These are phyloP conservation scores for Hanseniaspora lindneri DNA, from an alignment of 805 yeast genomes.

Conservation along the genomic window DNA sequence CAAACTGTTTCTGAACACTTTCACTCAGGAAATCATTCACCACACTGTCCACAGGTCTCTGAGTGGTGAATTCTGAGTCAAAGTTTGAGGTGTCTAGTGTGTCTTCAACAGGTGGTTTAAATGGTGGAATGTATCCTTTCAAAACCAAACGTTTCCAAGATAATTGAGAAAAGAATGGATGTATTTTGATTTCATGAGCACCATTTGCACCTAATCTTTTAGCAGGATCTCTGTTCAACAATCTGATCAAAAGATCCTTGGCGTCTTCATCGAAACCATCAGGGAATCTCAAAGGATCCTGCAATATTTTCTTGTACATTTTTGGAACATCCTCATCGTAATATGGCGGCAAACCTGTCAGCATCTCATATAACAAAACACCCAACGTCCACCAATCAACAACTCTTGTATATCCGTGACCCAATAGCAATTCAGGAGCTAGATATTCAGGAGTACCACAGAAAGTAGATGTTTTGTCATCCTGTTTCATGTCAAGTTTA, in stretches of 20 bases:
- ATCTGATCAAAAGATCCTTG: conserved; percentile 58
- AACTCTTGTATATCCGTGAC: conserved; percentile 87
- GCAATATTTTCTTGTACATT: conserved; percentile 88
- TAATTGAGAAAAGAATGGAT: conserved; percentile 75
- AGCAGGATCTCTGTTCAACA: conserved; percentile 75
- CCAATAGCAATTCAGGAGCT: conserved; percentile 85
- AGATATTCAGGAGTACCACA: conserved; percentile 97
- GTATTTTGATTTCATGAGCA: conserved; percentile 71
- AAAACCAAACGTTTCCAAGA: conserved; percentile 76
- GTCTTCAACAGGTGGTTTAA: conserved; percentile 78
- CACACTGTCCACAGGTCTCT: conserved; percentile 87
- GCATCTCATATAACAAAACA: conserved; percentile 84
- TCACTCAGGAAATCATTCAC: conserved; percentile 86
- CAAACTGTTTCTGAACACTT: conserved; percentile 93
- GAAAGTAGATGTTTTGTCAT: conserved; percentile 81
- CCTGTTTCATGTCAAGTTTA: conserved; percentile 83
- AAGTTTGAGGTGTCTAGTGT: conserved; percentile 87
- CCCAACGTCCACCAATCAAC: conserved; percentile 99
- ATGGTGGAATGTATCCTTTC: conserved; percentile 91
- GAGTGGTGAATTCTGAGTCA: conserved; percentile 82
- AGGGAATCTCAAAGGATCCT: conserved; percentile 83
- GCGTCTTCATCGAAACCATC: conserved; percentile 78
- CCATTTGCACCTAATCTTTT: conserved; percentile 68
- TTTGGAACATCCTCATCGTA: conserved; percentile 86
- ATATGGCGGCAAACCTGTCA: conserved; percentile 93